Evolutionary conservation across 306 rosid species (phyloP), one percentile per base, ranked within the genome.

Genomic region (Castanospermum australe): DNA sequence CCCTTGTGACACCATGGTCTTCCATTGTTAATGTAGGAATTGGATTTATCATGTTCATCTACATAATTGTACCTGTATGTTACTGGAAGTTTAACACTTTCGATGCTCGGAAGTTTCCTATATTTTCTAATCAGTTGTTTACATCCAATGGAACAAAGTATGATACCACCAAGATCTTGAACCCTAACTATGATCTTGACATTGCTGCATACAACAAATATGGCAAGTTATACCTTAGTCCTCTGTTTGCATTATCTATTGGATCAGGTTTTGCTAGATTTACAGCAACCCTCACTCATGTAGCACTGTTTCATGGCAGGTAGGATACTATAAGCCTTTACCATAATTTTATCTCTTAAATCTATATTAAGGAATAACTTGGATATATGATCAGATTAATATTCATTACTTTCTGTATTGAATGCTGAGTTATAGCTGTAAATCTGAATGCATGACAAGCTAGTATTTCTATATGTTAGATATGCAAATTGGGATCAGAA

Each of bases 251-350:
- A 3, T 85, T 95, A 63, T 95, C 99, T 47, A 92, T 95, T 15
- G 99, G 94, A 17, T 95, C 99, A 18, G 99, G 99, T 55, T 95
- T 95, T 44, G 97, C 97, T 25, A 90, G 99, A 80, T 95, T 95
- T 71, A 85, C 98, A 0, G 98, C 99, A 32, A 95, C 97, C 41
- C 98, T 95, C 76, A 86, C 93, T 74, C 99, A 95, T 72, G 99
- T 95, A 8, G 99, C 98, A 25, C 90, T 95, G 25, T 95, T 95
- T 67, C 74, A 95, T 22, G 99, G 99, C 75, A 71, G 96, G 99
- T 95, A 86, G 76, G 85, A 36, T 67, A 11, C 79, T 67, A n/a
- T 22, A 28, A 44, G 11, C 57, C 62, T 55, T 83, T 36, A 2
- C 20, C 57, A 36, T 38, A 30, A 35, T 12, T 25, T 56, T 25